These are phyloP conservation scores for Mycena filopes DNA, from an alignment of 768 basidiomycete genomes.

Conservation along the genomic window DNA sequence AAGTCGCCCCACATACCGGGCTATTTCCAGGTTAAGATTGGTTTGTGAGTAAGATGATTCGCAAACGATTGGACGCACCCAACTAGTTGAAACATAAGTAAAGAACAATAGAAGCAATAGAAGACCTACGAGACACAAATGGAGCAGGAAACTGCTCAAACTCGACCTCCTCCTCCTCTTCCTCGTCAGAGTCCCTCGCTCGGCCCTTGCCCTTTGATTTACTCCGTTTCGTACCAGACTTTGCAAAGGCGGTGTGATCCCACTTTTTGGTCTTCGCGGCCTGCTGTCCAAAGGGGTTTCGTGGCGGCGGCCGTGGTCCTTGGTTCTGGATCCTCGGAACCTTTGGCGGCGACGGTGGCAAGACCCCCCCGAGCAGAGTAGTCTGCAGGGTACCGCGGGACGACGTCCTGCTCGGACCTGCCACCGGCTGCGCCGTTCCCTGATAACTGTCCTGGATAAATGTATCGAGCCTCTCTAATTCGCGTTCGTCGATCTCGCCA, in stretches of 20 bases:
- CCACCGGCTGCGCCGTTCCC: constrained; percentile 49
- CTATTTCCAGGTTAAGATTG: constrained; percentile 10
- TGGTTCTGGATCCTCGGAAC: constrained; percentile 50
- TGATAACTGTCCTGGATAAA: constrained; percentile 61
- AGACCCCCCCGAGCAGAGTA: constrained; percentile 73
- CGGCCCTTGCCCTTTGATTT: constrained; percentile 68
- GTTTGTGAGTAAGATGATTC: constrained; percentile 13
- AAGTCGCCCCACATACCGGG: constrained; percentile 26
- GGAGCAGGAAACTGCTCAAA: constrained; percentile 91
- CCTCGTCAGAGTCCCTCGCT: constrained; percentile 60
- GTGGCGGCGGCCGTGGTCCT: constrained; percentile 54
- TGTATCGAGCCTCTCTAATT: constrained; percentile 63
- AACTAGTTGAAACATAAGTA: constrained; percentile 45
- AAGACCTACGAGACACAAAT: constrained; percentile 68
- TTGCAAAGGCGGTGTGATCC: constrained; percentile 91
- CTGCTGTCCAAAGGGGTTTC: constrained; percentile 63
- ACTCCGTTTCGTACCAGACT: constrained; percentile 72
- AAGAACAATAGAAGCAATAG: constrained; percentile 8
- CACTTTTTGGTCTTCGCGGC: constrained; percentile 82
- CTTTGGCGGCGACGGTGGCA: constrained; percentile 48
- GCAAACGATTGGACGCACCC: constrained; percentile 56
- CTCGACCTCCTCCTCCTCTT: constrained; percentile 70
- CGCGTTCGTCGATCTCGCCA: constrained; percentile 63
- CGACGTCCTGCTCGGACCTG: constrained; percentile 54
- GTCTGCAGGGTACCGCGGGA: constrained; percentile 63